phyloP scores from a whole-genome alignment of 2,329 filamentous ascomycete genomes.

The Ascochyta koolunga region DNA sequence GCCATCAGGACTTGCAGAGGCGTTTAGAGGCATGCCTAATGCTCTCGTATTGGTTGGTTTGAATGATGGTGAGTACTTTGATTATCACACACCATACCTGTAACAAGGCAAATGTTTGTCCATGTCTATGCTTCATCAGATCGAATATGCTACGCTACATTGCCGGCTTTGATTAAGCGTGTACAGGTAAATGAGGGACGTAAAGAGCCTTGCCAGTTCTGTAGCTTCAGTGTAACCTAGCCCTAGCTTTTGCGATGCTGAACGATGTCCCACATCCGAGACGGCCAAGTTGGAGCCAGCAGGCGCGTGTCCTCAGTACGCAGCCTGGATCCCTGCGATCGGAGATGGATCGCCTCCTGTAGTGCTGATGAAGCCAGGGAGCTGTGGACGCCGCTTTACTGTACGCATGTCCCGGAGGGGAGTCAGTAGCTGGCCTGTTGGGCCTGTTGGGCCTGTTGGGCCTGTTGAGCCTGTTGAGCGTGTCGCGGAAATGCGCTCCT shows the following conservation, averaged over 20 bases:
- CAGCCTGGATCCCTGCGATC: constrained; percentile 6
- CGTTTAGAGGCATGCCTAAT: not conserved
- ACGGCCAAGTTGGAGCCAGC: constrained; percentile 4
- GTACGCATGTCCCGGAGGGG: not conserved
- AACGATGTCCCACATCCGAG: not conserved
- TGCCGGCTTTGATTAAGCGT: not conserved
- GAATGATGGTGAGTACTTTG: not conserved
- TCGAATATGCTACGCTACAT: not conserved
- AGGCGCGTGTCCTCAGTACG: not conserved
- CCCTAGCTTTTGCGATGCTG: not conserved
- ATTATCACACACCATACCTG: not conserved
- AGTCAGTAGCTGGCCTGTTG: constrained; percentile 1
- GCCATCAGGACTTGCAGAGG: not conserved
- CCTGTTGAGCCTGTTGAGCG: no score
- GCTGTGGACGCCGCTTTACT: not conserved
- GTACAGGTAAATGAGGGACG: not conserved
- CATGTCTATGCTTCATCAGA: not conserved
- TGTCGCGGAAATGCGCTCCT: not conserved
- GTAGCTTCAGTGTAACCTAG: constrained; percentile 1
- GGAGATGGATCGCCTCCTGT: constrained; percentile 2
- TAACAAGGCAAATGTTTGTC: not conserved
- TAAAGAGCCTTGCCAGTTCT: not conserved
- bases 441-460: no score
- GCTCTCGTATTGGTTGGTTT: not conserved
- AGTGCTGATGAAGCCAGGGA: constrained; percentile 1